Evolutionary conservation across 352 stramenopile species (phyloP).

Genomic region (Phytophthora sansomeana): DNA sequence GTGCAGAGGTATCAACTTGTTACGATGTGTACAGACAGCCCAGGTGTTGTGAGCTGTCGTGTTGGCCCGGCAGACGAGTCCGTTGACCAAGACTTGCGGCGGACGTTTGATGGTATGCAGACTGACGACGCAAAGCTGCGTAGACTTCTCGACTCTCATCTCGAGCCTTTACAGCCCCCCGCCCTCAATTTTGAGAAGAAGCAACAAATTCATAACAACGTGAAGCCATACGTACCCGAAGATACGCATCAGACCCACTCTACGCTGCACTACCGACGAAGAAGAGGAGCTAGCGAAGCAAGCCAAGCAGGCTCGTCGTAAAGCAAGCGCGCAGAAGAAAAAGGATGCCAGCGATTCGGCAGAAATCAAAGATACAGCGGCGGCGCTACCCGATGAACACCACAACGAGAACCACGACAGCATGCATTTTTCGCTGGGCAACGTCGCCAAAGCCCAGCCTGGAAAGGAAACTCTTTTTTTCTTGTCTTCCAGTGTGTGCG

Average conservation of each 20-base stretch:
- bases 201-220: constrained; percentile 22
- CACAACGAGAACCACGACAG: not conserved
- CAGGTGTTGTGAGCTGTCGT: constrained; percentile 1
- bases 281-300: constrained; percentile 8
- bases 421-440: not conserved
- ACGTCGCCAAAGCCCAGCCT: not conserved
- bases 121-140: not conserved
- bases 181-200: constrained; percentile 20
- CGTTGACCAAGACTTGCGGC: constrained; percentile 4
- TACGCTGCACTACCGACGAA: constrained; percentile 3
- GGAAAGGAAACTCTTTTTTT: too few species aligned
- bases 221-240: constrained; percentile 22
- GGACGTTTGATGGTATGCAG: not conserved
- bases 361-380: not conserved
- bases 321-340: not conserved
- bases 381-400: not conserved
- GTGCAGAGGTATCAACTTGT: constrained; percentile 13
- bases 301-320: not conserved
- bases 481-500: too few species aligned
- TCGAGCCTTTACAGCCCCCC: constrained; percentile 1
- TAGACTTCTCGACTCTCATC: not conserved
- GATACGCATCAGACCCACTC: too few species aligned
- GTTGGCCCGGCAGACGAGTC: not conserved
- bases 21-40: not conserved
- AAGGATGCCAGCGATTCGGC: not conserved